phyloP scores from a whole-genome alignment of 495 filamentous ascomycete species.

The Neurospora cerealis region DNA sequence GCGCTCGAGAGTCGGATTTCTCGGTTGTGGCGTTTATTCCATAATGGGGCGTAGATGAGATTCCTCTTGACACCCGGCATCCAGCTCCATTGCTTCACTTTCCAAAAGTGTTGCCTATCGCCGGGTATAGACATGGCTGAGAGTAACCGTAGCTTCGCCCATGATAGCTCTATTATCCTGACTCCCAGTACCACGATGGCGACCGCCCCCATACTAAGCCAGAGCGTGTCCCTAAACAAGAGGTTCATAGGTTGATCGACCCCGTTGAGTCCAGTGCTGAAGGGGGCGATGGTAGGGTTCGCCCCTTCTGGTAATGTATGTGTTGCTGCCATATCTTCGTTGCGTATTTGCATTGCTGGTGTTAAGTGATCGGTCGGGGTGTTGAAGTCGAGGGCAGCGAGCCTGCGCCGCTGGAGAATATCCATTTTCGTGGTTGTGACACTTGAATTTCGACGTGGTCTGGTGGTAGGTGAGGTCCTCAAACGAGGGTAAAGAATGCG shows the following conservation, averaged over 20 bases:
- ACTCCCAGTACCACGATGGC: constrained; percentile 34
- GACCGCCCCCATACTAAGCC: constrained; percentile 40
- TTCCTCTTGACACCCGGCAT: constrained; percentile 61
- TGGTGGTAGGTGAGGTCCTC: neutral
- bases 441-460: neutral
- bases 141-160: constrained; percentile 36
- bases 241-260: constrained; percentile 41
- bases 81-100: constrained; percentile 34
- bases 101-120: constrained; percentile 40
- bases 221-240: constrained; percentile 36
- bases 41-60: constrained; percentile 75
- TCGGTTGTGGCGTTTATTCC: constrained; percentile 73
- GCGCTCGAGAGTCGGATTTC: constrained; percentile 71
- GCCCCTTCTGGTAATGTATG: neutral
- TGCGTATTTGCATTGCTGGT: constrained; percentile 7
- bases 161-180: constrained; percentile 33
- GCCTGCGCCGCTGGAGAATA: constrained; percentile 10
- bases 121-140: constrained; percentile 36
- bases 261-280: constrained; percentile 37
- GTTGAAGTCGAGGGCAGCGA: constrained; percentile 8
- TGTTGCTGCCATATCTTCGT: constrained; percentile 4
- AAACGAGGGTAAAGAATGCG: neutral
- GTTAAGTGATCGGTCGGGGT: neutral
- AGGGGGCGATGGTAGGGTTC: constrained; percentile 35
- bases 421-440: constrained; percentile 11